Evolutionary conservation across 306 rosid species (phyloP), one percentile per base, ranked within the genome.

Genomic region (Medicago lupulina): DNA sequence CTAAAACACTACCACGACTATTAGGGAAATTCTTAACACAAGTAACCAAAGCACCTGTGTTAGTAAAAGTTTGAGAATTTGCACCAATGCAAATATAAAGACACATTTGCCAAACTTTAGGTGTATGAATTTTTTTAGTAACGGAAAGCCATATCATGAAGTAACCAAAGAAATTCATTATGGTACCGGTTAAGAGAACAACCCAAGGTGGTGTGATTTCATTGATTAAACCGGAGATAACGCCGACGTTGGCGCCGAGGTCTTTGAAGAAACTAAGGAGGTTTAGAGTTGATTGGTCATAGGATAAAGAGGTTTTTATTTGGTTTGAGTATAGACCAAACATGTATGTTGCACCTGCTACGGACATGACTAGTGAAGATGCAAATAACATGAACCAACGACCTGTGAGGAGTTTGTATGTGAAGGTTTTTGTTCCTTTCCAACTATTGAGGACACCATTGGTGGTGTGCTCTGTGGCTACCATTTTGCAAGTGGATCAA

Each of bases 321-420:
- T 78, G 90, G 41, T 64, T 15, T 3, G 97, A 92, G 89, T 88
- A 92, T 5, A 86, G 36, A 11, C 83, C 83, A 17, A 90, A 92
- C 85, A 92, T 84, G 67, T 90, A 92, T 0, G 96, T 85, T 21
- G 97, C 86, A 0, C 97, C 96, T 4, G 97, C 63, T 15, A 83
- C 87, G 0, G 91, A 71, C 87, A 92, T 83, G 87, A 92, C 84
- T 4, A 92, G 80, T 9, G 80, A 8, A 1, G 97, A 88, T 28
- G 97, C 96, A 46, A 86, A 86, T 16, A 92, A n/a, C 87, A 80
- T 82, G 89, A 92, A 88, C 96, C 96, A 92, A 46, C 93, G 84
- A 7, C 97, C 91, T 2, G 68, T 73, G 14, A 92, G 16, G 3
- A 88, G 80, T 13, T 88, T 88, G 61, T 73, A 58, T 28, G 41